Base-by-base conservation (phyloP, 768 basidiomycete species). In the Chalciporus sphaerocephalus region DNA sequence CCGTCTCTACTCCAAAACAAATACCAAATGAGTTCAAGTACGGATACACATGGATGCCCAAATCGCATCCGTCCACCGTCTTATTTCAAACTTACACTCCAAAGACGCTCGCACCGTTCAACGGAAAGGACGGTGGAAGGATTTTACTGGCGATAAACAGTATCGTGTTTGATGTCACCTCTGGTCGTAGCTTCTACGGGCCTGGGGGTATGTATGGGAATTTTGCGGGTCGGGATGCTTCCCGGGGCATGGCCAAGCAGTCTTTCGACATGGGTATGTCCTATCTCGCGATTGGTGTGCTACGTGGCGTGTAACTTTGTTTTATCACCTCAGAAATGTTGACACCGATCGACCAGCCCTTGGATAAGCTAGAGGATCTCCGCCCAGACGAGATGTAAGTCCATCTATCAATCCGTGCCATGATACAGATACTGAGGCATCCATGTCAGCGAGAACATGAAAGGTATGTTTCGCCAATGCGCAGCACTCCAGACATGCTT, bases 151-250 rank as follows among this genome's bases (percentile, higher is more conserved):
- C 87, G 0, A 96, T 99, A 49, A 80, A 84, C 44, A 78, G 89
- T 22, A 82, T 73, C 25, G 94, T 98, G 43, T 99, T 95, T 64
- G 96, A 99, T 60, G 95, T 98, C 38, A 87, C 89, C 0, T 74
- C 80, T 4, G 95, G 95, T 20, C 74, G 83, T 54, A 86, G 78
- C 60, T 99, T 99, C 70, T 98, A 98, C 64, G 95, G 95, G 1
- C 95, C 95, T 17, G 83, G 84, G 57, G 95, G 94, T 0, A 91
- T 93, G 79, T 97, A 97, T 60, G 93, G 92, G 23, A 95, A 94
- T 67, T 98, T 99, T 72, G 94, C 96, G 3, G 96, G 95, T 5
- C 70, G 94, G 39, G 95, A 99, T 68, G 95, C 95, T 2, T 94
- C 91, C 13, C 74, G 94, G 28, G 94, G 95, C 5, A 94, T 98